Conservation (phyloP, 148 eudicot species). For the Camellia granthamiana region DNA sequence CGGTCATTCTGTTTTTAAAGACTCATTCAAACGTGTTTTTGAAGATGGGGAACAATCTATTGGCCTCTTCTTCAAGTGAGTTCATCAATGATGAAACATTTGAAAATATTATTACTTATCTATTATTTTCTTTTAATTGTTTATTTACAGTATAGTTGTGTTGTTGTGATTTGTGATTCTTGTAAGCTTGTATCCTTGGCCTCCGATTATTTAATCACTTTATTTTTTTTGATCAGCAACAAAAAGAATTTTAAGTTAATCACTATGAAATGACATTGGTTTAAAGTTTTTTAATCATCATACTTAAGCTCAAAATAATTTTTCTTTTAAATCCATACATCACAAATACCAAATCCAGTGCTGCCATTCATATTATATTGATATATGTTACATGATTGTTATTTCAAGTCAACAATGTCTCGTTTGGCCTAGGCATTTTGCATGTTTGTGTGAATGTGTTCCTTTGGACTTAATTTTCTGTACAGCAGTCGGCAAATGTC, state of each 20-base stretch:
- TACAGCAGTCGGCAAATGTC: background rate
- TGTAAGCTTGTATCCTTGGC: conserved; percentile 4
- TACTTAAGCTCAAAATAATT: background rate
- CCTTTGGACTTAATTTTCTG: background rate
- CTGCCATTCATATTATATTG: too few relatives aligned
- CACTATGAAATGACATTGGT: background rate
- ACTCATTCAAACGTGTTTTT: conserved; percentile 83
- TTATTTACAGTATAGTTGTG: background rate
- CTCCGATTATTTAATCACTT: background rate
- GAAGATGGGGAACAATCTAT: conserved; percentile 84
- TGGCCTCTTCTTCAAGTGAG: conserved; percentile 85
- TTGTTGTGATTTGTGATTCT: background rate
- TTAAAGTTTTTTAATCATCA: background rate
- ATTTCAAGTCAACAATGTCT: too few relatives aligned
- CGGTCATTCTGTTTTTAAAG: conserved; percentile 95
- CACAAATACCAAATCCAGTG: background rate
- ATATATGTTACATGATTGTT: too few relatives aligned
- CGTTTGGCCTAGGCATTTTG: too few relatives aligned
- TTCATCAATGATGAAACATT: conserved; percentile 21
- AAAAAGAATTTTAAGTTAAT: too few relatives aligned
- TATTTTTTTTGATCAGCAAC: background rate
- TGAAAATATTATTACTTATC: background rate
- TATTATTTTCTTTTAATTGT: background rate
- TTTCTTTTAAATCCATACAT: background rate
- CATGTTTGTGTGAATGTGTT: background rate